A percentile compares a stretch with the other conserved stretches of the same genome.
Evolutionary conservation across 345 rosid species (phyloP).

Genomic region (Aquilaria yunnanensis): DNA sequence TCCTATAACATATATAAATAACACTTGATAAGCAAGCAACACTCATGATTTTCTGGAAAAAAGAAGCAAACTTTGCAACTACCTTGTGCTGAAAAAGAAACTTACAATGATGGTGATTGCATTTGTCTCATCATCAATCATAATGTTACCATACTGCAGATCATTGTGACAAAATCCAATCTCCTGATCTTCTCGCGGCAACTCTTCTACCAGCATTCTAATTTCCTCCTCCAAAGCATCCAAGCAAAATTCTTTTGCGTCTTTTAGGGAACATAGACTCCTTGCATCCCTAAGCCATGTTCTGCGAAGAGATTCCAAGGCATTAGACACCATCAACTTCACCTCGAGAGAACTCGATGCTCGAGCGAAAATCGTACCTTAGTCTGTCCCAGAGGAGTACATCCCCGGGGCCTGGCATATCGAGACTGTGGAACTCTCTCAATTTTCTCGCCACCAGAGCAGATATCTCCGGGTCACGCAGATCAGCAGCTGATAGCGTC

Average conservation of each 20-base stretch:
- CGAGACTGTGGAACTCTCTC: conserved; percentile 73
- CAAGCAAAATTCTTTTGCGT: conserved; percentile 41
- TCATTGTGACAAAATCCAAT: conserved; percentile 84
- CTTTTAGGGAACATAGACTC: conserved; percentile 35
- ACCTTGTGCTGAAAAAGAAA: not conserved
- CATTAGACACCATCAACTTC: not conserved
- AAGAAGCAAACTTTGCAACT: no score
- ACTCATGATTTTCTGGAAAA: no score
- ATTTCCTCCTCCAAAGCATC: conserved; percentile 49
- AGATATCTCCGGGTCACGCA: conserved; percentile 49
- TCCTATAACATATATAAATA: conserved; percentile 33
- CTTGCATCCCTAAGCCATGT: conserved; percentile 53
- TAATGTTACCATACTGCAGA: conserved; percentile 79
- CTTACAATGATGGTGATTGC: conserved; percentile 62
- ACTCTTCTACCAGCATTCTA: conserved; percentile 36
- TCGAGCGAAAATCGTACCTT: conserved; percentile 32
- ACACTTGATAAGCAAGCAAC: not conserved
- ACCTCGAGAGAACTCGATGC: not conserved
- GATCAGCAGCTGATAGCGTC: conserved; percentile 84
- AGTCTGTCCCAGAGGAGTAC: conserved; percentile 63
- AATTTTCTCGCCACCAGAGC: conserved; percentile 56
- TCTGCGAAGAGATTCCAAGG: conserved; percentile 21
- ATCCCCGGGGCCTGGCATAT: conserved; percentile 55
- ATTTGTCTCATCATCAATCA: conserved; percentile 70
- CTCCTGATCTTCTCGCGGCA: conserved; percentile 32